Evolutionary conservation across 257 asterid genomes (phyloP), one percentile per base, ranked within the genome.

Genomic region (Solanum chiquidenum): DNA sequence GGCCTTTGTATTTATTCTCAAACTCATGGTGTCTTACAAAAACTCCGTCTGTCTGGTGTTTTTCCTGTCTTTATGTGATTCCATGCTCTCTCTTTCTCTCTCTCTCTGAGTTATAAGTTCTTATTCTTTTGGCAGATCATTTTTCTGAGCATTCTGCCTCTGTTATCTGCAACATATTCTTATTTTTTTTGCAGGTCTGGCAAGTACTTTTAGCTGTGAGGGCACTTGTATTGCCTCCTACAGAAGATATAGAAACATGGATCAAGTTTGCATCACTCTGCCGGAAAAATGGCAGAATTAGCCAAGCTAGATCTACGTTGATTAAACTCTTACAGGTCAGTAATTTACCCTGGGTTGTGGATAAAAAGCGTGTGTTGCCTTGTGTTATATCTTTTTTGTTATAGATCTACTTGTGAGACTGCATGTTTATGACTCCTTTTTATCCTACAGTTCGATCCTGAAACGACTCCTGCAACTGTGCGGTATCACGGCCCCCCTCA

Each of bases 221-320:
- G 91, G 98, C 99, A 35, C 98, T 97, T 88, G 98, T 97, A 82
- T 94, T 97, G 86, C 99, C 99, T 86, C 99, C 98, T 68, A 94
- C 98, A 34, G 99, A 97, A 91, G 99, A 97, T 90, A 93, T 95
- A 12, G 99, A 96, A 91, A 96, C 98, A 79, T 97, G 99, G 99
- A 95, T 95, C 92, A 95, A 97, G 89, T 97, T 97, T 92, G 98
- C 98, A 62, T 96, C 98, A 34, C 97, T 97, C 86, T 97, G 99
- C 92, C 99, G 99, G 83, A 94, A 94, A 92, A 96, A 94, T 94
- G 98, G 99, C 92, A 93, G 99, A 90, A 96, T 97, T 74, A 95
- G 98, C 91, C 99, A 96, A 90, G 99, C 99, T 87, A 94, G 93
- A 93, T 95, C 98, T 74, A 97, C 99, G 76, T 90, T 97, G 90